A percentile compares a stretch with the other conserved stretches of the same genome.
Conservation (phyloP, 345 rosid genomes). For the Schrenkiella parvula region DNA sequence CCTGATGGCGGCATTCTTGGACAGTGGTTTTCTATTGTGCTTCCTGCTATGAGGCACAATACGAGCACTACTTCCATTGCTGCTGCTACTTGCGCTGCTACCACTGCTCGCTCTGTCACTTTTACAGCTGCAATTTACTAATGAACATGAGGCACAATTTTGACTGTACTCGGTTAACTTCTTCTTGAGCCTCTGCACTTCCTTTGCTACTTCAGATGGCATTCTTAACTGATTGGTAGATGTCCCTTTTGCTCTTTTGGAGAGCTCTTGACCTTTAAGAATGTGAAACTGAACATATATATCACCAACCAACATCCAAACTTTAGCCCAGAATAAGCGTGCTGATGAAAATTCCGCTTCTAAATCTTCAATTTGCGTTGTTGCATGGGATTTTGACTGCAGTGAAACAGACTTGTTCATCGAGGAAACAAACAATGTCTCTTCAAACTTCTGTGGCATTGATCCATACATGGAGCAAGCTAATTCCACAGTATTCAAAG, state of each 20-base stretch:
- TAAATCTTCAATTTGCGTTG: constrained; percentile 31
- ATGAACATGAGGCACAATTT: constrained; percentile 77
- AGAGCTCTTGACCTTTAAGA: constrained; percentile 51
- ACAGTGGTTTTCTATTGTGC: constrained; percentile 47
- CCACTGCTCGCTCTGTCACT: constrained; percentile 95
- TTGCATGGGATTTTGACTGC: constrained; percentile 25
- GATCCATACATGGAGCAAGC: constrained; percentile 89
- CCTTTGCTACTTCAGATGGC: constrained; percentile 81
- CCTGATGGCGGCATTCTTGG: constrained; percentile 34
- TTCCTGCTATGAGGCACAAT: constrained; percentile 48
- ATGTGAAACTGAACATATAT: constrained; percentile 72
- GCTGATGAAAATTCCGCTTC: constrained; percentile 55
- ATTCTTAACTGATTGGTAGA: constrained; percentile 54
- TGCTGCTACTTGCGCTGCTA: constrained; percentile 84
- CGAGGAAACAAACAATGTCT: constrained; percentile 64
- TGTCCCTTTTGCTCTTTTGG: constrained; percentile 38
- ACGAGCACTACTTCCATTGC: constrained; percentile 46
- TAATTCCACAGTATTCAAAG: constrained; percentile 72
- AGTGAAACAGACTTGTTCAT: constrained; percentile 42
- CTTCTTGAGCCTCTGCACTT: constrained; percentile 79
- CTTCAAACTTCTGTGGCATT: constrained; percentile 81
- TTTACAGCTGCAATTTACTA: constrained; percentile 90
- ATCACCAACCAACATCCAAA: constrained; percentile 90
- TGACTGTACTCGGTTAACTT: constrained; percentile 54
- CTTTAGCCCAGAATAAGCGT: constrained; percentile 84